Percentiles rank a stretch among this genome's conserved stretches.
Conservation (phyloP, 2,329 filamentous ascomycete genomes). For the Sporothrix brasiliensis region DNA sequence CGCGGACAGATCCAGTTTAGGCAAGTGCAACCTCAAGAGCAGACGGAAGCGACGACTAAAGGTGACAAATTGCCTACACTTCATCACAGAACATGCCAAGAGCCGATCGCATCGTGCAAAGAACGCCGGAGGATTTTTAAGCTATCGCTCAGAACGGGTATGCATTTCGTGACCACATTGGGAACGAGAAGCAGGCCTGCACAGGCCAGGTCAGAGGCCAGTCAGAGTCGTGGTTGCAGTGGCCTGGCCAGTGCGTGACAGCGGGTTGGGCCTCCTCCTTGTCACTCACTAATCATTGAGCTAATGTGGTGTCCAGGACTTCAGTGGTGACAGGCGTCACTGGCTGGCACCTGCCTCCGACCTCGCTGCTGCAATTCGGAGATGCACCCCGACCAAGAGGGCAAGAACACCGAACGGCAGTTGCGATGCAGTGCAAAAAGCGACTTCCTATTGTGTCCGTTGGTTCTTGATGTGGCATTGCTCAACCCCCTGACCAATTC, state of each 20-base stretch:
- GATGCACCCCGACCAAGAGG: constrained; percentile 2
- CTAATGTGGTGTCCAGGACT: too few relatives aligned
- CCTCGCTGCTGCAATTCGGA: background rate
- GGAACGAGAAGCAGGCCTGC: background rate
- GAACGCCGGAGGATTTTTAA: constrained; percentile 11
- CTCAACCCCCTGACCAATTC: background rate
- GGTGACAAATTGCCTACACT: too few relatives aligned
- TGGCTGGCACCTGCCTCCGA: constrained; percentile 9
- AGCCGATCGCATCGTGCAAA: constrained; percentile 2
- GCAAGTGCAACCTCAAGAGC: background rate
- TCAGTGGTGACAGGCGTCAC: background rate
- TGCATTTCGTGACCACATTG: constrained; percentile 4
- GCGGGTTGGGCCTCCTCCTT: too few relatives aligned
- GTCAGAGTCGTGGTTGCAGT: too few relatives aligned
- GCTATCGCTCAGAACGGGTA: constrained; percentile 23
- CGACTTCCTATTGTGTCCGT: background rate
- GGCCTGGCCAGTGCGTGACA: too few relatives aligned
- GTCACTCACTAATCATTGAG: too few relatives aligned
- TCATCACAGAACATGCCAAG: background rate
- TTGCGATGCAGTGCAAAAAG: background rate
- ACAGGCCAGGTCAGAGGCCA: too few relatives aligned
- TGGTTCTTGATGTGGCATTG: background rate
- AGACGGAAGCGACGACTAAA: background rate
- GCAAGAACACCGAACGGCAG: background rate
- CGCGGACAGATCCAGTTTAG: background rate